Percentiles rank a stretch among this genome's conserved stretches.
Evolutionary conservation across 2,329 filamentous ascomycete genomes (phyloP).

Genomic region (Cordyceps militaris): DNA sequence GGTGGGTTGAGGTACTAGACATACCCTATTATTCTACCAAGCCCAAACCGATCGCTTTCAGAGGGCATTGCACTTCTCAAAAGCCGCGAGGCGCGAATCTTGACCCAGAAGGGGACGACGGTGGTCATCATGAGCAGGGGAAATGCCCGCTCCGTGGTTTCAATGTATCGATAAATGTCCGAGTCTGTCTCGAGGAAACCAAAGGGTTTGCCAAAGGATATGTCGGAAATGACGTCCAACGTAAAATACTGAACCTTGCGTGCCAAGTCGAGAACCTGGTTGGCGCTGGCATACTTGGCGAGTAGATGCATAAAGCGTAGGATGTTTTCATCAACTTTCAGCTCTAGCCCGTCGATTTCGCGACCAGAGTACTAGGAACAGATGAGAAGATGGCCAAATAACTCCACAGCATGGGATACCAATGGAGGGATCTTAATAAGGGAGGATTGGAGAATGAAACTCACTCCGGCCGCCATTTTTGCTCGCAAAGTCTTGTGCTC

Average conservation of each 20-base stretch:
- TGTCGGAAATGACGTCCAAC: conserved; percentile 44
- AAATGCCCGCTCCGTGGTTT: conserved; percentile 34
- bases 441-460: conserved; percentile 1
- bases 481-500: conserved; percentile 35
- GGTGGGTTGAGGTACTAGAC: too few relatives aligned
- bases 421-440: not conserved
- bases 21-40: conserved; percentile 40
- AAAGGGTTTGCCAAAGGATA: conserved; percentile 43
- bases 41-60: conserved; percentile 30
- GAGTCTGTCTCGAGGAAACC: conserved; percentile 38
- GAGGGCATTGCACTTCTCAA: conserved; percentile 35
- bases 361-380: conserved; percentile 38
- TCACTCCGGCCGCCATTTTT: conserved; percentile 44
- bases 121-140: conserved; percentile 38
- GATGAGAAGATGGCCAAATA: not conserved
- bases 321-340: conserved; percentile 41
- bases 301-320: conserved; percentile 37
- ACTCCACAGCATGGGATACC: not conserved
- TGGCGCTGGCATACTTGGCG: conserved; percentile 28
- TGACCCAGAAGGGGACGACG: conserved; percentile 34
- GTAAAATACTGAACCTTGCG: conserved; percentile 43
- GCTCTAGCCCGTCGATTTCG: conserved; percentile 43
- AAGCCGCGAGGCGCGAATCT: conserved; percentile 32
- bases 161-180: conserved; percentile 41
- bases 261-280: conserved; percentile 40